phyloP scores from a whole-genome alignment of 2,329 filamentous ascomycete genomes.

The Phyllosticta paracitricarpa region DNA sequence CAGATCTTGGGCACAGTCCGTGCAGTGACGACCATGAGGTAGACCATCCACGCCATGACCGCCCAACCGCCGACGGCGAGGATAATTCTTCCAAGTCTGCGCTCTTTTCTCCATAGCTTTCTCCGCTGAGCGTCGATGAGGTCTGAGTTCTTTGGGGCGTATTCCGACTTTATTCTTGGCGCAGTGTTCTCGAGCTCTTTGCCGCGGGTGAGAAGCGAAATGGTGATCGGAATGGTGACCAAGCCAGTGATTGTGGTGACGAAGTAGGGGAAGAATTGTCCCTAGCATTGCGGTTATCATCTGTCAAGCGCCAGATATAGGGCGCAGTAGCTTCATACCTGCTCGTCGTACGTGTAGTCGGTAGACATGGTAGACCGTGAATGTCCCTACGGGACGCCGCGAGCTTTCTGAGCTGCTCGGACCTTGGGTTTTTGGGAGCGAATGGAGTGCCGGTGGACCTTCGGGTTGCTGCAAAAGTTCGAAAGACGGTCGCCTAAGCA shows the following conservation, averaged over 20 bases:
- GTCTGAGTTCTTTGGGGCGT: conserved; percentile 71
- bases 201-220: conserved; percentile 71
- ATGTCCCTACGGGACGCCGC: conserved; percentile 9
- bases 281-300: conserved; percentile 39
- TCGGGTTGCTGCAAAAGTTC: background rate
- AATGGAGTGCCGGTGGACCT: background rate
- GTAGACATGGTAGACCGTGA: conserved; percentile 58
- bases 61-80: conserved; percentile 70
- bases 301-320: background rate
- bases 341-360: conserved; percentile 97
- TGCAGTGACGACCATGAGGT: conserved; percentile 75
- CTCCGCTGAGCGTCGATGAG: conserved; percentile 73
- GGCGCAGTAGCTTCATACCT: conserved; percentile 45
- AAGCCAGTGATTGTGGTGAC: conserved; percentile 82
- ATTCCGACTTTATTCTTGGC: conserved; percentile 71
- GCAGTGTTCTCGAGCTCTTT: conserved; percentile 73
- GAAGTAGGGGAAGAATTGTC: conserved; percentile 99
- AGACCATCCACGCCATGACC: conserved; percentile 81
- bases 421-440: background rate
- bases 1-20: conserved; percentile 67
- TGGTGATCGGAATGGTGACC: conserved; percentile 82
- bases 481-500: background rate
- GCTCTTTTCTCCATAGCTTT: conserved; percentile 81
- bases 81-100: conserved; percentile 74
- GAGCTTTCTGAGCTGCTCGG: background rate